Evolutionary conservation across 2,329 filamentous ascomycete genomes (phyloP), one percentile per base, ranked within the genome.

Genomic region (Apiospora marii): DNA sequence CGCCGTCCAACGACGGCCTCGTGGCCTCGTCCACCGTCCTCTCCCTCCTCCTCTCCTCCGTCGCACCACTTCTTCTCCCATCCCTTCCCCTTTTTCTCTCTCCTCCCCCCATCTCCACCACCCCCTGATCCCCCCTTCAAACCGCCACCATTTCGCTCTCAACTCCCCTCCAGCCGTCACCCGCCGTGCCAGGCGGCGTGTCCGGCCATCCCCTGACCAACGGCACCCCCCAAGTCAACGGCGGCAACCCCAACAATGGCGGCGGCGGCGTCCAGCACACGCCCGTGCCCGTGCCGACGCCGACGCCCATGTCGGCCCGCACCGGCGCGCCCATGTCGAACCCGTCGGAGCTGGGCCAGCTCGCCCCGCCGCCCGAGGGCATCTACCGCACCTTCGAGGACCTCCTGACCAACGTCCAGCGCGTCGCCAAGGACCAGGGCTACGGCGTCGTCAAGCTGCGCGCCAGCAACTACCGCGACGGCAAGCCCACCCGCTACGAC

Each of bases 371-470:
- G 69, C 88, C 88, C 69, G 89, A 91, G 79, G 88, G 88, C 75
- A 90, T 91, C 79, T 91, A 88, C 74, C 83, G 86, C 67, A 86
- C 85, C 70, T 91, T 91, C 74, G 89, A 91, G 43, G 89, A 91
- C 73, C 84, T 91, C 58, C 84, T 91, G 77, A 83, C 83, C 4
- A 86, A 88, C 27, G 88, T 91, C 12, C 89, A 91, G 79, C 87
- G 87, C 58, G 85, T 88, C 5, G 88, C 89, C 8, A 91, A 91
- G 78, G 89, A 91, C 70, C 88, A 91, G 75, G 89, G 89, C 68
- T 91, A 90, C 75, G 88, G 88, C 51, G 88, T 91, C 19, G 89
- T 91, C 75, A 91, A 91, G 82, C 83, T 91, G 14, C 87, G 89
- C 48, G 88, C 89, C 6, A 90, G 88, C 77, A 91, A 91, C 81